Percentiles rank a stretch among this genome's conserved stretches.
Evolutionary conservation across 1,139 yeast genomes (phyloP).

Genomic region (Casaregolazyma suthepensis): DNA sequence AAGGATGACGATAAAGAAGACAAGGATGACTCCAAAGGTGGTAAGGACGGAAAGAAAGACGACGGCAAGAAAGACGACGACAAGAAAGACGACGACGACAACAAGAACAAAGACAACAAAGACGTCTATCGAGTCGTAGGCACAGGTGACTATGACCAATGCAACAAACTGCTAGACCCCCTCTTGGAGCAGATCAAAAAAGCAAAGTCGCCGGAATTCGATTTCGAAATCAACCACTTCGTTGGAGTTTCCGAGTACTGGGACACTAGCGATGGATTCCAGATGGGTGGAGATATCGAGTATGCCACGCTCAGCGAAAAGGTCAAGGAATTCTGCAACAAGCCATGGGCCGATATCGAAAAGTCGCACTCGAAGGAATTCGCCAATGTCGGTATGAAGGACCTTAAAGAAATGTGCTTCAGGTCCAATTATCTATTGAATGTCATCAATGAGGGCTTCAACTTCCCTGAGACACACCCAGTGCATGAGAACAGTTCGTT

Average conservation of each 20-base stretch:
- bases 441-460: constrained; percentile 66
- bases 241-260: constrained; percentile 81
- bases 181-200: constrained; percentile 34
- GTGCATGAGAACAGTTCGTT: constrained; percentile 12
- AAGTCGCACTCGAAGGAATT: constrained; percentile 25
- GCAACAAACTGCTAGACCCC: constrained; percentile 49
- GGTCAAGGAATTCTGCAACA: constrained; percentile 43
- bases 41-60: constrained; percentile 13
- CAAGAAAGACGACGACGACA: constrained; percentile 10
- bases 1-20: constrained; percentile 16
- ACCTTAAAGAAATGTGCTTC: constrained; percentile 52
- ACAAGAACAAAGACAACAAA: constrained; percentile 6
- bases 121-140: constrained; percentile 41
- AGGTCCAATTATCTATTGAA: constrained; percentile 68
- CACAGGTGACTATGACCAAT: constrained; percentile 51
- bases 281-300: constrained; percentile 36
- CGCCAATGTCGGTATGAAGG: constrained; percentile 36
- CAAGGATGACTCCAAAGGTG: constrained; percentile 17
- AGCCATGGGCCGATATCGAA: constrained; percentile 36
- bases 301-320: constrained; percentile 37
- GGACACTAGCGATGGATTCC: constrained; percentile 54
- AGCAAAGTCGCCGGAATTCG: constrained; percentile 49
- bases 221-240: constrained; percentile 60
- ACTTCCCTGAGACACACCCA: constrained; percentile 43
- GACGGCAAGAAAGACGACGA: constrained; percentile 13